Evolutionary conservation across 148 eudicot genomes (phyloP).

Genomic region (Arbutus unedo): DNA sequence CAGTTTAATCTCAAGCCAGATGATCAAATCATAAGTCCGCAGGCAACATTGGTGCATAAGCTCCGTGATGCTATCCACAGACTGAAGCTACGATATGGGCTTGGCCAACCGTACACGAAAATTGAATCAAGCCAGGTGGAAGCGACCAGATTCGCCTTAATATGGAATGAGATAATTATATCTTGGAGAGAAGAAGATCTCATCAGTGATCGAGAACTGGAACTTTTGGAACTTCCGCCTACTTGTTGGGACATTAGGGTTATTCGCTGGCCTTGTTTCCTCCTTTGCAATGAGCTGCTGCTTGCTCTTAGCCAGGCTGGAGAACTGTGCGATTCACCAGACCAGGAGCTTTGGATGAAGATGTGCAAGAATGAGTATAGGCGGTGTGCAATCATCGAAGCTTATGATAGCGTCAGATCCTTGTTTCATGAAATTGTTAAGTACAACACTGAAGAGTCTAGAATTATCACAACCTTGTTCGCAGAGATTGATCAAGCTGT

Average conservation of each 20-base stretch:
- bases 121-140: constrained; percentile 84
- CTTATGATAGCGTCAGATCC: constrained; percentile 67
- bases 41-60: constrained; percentile 55
- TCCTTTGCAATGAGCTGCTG: constrained; percentile 83
- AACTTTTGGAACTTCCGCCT: constrained; percentile 77
- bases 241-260: constrained; percentile 83
- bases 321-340: constrained; percentile 44
- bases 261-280: constrained; percentile 90
- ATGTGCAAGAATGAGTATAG: constrained; percentile 82
- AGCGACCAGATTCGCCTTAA: constrained; percentile 76
- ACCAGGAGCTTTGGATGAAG: constrained; percentile 61
- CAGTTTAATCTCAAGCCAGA: constrained; percentile 90
- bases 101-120: constrained; percentile 70
- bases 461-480: constrained; percentile 53
- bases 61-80: constrained; percentile 66
- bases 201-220: constrained; percentile 74
- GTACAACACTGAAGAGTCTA: constrained; percentile 56
- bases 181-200: constrained; percentile 88
- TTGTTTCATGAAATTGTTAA: constrained; percentile 59
- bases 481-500: constrained; percentile 55
- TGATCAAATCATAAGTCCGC: constrained; percentile 35
- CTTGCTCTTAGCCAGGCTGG: constrained; percentile 73
- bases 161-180: constrained; percentile 85
- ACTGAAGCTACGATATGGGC: constrained; percentile 74
- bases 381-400: constrained; percentile 83